A percentile compares a stretch with the other conserved stretches of the same genome.
phyloP scores from a whole-genome alignment of 352 stramenopile genomes.

The Phytopythium delawarense region DNA sequence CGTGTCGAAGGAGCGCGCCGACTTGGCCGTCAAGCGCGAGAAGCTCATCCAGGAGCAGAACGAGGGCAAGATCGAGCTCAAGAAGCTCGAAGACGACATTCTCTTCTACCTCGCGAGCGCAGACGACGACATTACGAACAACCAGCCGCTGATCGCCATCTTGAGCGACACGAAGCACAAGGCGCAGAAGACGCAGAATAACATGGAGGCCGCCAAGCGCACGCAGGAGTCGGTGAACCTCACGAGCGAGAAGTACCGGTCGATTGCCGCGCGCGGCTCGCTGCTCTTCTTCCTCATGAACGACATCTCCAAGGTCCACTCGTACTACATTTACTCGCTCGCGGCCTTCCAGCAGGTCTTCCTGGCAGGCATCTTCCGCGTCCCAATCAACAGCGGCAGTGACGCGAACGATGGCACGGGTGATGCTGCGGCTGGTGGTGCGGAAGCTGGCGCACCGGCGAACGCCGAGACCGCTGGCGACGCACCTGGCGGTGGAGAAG shows the following conservation, averaged over 20 bases:
- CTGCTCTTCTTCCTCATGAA: constrained; percentile 98
- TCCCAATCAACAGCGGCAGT: constrained; percentile 43
- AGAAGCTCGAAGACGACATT: constrained; percentile 95
- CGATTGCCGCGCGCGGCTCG: constrained; percentile 90
- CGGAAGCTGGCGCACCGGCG: constrained; percentile 12
- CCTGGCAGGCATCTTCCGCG: constrained; percentile 92
- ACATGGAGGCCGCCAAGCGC: constrained; percentile 90
- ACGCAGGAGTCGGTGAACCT: constrained; percentile 92
- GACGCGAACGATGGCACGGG: constrained; percentile 10
- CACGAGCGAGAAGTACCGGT: constrained; percentile 94
- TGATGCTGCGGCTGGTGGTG: constrained; percentile 18
- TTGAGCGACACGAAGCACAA: constrained; percentile 95
- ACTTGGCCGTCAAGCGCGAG: constrained; percentile 82
- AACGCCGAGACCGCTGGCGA: constrained; percentile 5
- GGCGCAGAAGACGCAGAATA: constrained; percentile 87
- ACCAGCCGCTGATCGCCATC: constrained; percentile 95
- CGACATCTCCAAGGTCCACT: constrained; percentile 95
- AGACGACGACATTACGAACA: constrained; percentile 97
- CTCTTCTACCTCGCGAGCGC: constrained; percentile 93
- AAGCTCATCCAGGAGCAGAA: constrained; percentile 94
- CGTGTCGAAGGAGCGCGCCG: constrained; percentile 89
- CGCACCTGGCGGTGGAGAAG: constrained; percentile 16
- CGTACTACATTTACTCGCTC: constrained; percentile 97
- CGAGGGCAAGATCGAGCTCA: constrained; percentile 95
- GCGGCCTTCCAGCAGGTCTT: constrained; percentile 95